Evolutionary conservation across 768 basidiomycete genomes (phyloP), one percentile per base, ranked within the genome.

Genomic region (Leccinellum rugosiceps): DNA sequence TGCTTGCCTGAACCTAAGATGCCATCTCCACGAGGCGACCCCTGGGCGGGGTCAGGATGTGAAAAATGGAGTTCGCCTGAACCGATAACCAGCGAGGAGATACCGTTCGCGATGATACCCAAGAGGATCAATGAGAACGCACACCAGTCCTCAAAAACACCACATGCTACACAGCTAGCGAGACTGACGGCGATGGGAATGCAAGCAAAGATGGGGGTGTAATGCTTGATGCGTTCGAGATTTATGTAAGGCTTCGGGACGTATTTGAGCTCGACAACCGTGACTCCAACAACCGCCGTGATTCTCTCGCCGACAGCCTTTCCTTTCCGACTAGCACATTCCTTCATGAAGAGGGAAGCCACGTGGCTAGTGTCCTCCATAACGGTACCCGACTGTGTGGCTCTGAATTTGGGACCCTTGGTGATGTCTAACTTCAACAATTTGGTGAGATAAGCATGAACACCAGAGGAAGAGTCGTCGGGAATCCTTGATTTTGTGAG

Each of bases 81-180:
- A 35, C 65, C 68, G 14, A 70, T 58, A 23, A 63, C 50, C 10
- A 56, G 49, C 51, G 66, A 66, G 15, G 71, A 55, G n/a, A 69
- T 6, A 8, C 71, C 71, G 31, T 60, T 72, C 55, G 63, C 57
- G 25, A 72, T 4, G 17, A 72, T 66, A 4, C 71, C 71, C 8
- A 64, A 57, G 0, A 72, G 58, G 30, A 72, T 67, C 58, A 70
- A 57, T 1, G 59, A 28, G 35, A 68, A 65, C 19, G 64, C 60
- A 21, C 50, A 64, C 69, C 71, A 72, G 38, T 72, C 71, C 2
- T 30, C 11, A 32, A 41, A 48, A 17, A 43, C 26, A 60, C 56
- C 71, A 31, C 69, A 64, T 3, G 52, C 21, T 11, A 57, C 54
- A 50, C 63, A 66, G 4, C 65, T 38, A 3, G n/a, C 55, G 13